These are phyloP conservation scores for Scutellospora calospora DNA, from an alignment of 371 early-diverging fungal genomes.

Conservation along the genomic window DNA sequence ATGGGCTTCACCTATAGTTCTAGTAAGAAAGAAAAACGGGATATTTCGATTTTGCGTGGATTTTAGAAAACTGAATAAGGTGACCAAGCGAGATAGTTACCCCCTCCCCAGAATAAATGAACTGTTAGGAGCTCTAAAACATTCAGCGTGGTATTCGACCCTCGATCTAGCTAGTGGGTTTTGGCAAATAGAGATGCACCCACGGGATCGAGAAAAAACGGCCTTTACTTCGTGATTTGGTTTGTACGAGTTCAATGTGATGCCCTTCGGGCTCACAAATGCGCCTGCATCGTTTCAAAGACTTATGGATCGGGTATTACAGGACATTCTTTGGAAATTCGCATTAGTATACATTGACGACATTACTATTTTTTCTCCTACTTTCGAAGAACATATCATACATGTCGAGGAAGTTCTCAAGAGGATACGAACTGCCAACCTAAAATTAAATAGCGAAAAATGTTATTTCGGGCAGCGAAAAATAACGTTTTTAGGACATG, in stretches of 20 bases:
- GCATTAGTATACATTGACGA: too few relatives aligned
- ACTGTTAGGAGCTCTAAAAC: conserved; percentile 48
- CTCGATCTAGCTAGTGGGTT: conserved; percentile 56
- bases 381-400: conserved; percentile 6
- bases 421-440: background rate
- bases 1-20: conserved; percentile 50
- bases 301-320: conserved; percentile 52
- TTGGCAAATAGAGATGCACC: conserved; percentile 53
- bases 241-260: conserved; percentile 48
- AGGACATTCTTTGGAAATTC: conserved; percentile 43
- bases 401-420: conserved; percentile 18
- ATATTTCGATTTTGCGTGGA: background rate
- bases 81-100: background rate
- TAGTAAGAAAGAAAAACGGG: conserved; percentile 53
- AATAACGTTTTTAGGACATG: conserved; percentile 32
- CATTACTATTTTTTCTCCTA: too few relatives aligned
- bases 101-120: conserved; percentile 48
- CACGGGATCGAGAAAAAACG: conserved; percentile 49
- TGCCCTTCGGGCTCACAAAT: conserved; percentile 52
- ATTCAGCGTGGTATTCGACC: conserved; percentile 26
- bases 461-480: conserved; percentile 12
- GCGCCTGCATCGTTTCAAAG: conserved; percentile 47
- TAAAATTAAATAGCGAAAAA: conserved; percentile 23
- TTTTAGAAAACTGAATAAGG: background rate
- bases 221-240: conserved; percentile 52